Evolutionary conservation across 2,329 filamentous ascomycete genomes (phyloP).

Genomic region (Rhinocladiella similis): DNA sequence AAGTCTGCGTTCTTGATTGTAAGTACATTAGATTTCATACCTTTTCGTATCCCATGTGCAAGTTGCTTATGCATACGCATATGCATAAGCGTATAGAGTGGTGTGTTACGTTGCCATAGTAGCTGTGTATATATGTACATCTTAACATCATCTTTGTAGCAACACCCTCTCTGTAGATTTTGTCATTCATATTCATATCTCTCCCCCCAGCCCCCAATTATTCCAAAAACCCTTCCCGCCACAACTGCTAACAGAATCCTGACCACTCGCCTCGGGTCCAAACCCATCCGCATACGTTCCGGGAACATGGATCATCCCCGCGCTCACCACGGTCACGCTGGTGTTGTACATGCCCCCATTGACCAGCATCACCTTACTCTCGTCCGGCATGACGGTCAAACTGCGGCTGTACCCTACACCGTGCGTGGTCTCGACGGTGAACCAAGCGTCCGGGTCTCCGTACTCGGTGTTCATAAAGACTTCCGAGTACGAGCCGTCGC

Average conservation of each 20-base stretch:
- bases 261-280: not conserved
- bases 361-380: slow-evolving; percentile 5
- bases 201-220: slow-evolving; percentile 8
- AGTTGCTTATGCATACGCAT: too few species aligned
- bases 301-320: slow-evolving; percentile 7
- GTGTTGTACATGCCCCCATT: slow-evolving; percentile 5
- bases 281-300: slow-evolving; percentile 1
- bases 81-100: too few species aligned
- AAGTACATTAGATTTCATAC: too few species aligned
- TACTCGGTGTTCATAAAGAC: slow-evolving; percentile 51
- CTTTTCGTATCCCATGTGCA: too few species aligned
- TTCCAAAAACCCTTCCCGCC: slow-evolving; percentile 4
- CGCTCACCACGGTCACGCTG: not conserved
- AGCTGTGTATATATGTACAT: too few species aligned
- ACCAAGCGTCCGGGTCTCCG: slow-evolving; percentile 47
- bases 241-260: slow-evolving; percentile 4
- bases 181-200: too few species aligned
- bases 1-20: too few species aligned
- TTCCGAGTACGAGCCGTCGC: slow-evolving; percentile 40
- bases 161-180: too few species aligned
- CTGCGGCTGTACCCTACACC: slow-evolving; percentile 48
- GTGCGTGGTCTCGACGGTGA: slow-evolving; percentile 44
- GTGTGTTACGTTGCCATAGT: too few species aligned
- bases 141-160: too few species aligned
- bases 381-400: slow-evolving; percentile 41